Conservation (phyloP, 2,329 filamentous ascomycete species). For the Arthrinium puccinioides region DNA sequence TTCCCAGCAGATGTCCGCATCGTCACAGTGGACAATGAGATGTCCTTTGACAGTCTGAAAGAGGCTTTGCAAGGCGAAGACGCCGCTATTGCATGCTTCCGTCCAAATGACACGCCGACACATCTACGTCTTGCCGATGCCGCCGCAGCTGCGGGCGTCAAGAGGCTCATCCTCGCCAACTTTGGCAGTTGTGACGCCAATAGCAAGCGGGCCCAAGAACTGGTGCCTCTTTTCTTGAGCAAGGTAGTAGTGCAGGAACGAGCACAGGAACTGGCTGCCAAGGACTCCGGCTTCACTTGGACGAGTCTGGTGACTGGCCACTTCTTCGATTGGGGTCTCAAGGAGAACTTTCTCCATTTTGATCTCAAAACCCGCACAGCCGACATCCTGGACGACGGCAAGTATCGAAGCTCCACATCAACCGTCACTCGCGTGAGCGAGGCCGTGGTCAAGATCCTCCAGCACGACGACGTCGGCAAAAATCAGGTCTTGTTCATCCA, state of each 20-base stretch:
- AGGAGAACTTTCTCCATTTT: slow-evolving; percentile 27
- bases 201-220: slow-evolving; percentile 22
- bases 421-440: slow-evolving; percentile 26
- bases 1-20: slow-evolving; percentile 9
- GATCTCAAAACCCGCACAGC: slow-evolving; percentile 19
- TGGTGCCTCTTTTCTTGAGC: slow-evolving; percentile 27
- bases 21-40: slow-evolving; percentile 21
- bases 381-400: slow-evolving; percentile 27
- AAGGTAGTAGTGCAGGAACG: slow-evolving; percentile 25
- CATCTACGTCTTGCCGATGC: slow-evolving; percentile 29
- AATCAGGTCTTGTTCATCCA: slow-evolving; percentile 30
- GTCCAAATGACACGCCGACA: slow-evolving; percentile 16
- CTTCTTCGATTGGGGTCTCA: slow-evolving; percentile 34
- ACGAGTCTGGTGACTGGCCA: slow-evolving; percentile 31
- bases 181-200: slow-evolving; percentile 32
- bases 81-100: slow-evolving; percentile 28
- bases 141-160: slow-evolving; percentile 26
- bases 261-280: slow-evolving; percentile 19
- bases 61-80: slow-evolving; percentile 25
- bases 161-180: slow-evolving; percentile 31
- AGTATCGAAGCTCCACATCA: slow-evolving; percentile 23
- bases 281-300: slow-evolving; percentile 22
- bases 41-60: slow-evolving; percentile 22
- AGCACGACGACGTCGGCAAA: slow-evolving; percentile 17
- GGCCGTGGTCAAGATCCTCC: slow-evolving; percentile 25